Evolutionary conservation across 768 basidiomycete genomes (phyloP), one percentile per base, ranked within the genome.

Genomic region (Panellus pusillus): DNA sequence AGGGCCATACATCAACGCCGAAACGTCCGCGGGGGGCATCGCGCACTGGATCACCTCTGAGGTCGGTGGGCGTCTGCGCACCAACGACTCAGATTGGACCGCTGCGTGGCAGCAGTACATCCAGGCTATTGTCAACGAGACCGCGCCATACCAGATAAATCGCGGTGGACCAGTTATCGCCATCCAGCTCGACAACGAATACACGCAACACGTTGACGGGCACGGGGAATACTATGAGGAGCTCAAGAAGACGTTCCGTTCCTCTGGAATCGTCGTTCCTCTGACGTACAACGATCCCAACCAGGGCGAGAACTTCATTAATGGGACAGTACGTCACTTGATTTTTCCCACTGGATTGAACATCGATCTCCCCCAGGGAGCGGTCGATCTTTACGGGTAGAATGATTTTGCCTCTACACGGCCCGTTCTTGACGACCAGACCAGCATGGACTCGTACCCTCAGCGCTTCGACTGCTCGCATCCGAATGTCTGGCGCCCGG

Each of bases 381-480:
- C 87, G 7, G 88, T 87, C 4, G 89, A 91, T 67, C 78, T 89
- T 31, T 86, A 89, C 62, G 89, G 89, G 83, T 84, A 71, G 45
- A 63, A 51, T 46, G 17, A 4, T n/a, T 47, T 28, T 1, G 9
- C n/a, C 8, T 19, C 37, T 36, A 12, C 18, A 18, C 20, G 18
- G 20, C 27, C 12, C 3, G 24, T 42, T 44, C 53, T 44, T 57
- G 19, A 31, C 32, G 48, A 40, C 4, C 29, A 27, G 51, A 42
- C 52, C 8, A 80, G 80, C 17, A 60, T 84, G 51, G 90, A 91
- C 62, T 78, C 81, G 0, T 91, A 91, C 58, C 89, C 89, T 1
- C 88, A 91, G 72, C 73, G 78, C 1, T 92, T 91, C 62, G 90
- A 93, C 61, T 93, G 91, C 66, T 87, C 88, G 0, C 79, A 87